A percentile compares a stretch with the other conserved stretches of the same genome.
Evolutionary conservation across 129 eudicot genomes (phyloP).

Genomic region (Tanacetum coccineum): DNA sequence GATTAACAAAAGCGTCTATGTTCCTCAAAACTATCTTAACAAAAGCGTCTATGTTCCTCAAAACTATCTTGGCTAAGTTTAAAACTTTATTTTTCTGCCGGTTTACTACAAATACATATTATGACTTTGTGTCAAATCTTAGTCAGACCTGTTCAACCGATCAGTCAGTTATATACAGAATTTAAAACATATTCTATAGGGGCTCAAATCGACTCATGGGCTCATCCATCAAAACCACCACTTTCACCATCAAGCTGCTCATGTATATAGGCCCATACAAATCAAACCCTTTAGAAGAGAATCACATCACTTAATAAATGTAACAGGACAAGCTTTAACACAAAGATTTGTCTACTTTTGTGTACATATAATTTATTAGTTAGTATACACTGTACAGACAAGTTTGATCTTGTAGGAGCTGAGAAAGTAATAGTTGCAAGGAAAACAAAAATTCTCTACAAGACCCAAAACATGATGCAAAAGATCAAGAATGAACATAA

Average conservation of each 20-base stretch:
- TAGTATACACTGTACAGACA: slow-evolving; percentile 18
- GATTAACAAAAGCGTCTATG: too few relatives aligned
- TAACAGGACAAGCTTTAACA: neutral
- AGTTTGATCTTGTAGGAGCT: slow-evolving; percentile 18
- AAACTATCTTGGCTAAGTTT: too few relatives aligned
- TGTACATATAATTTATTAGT: slow-evolving; percentile 13
- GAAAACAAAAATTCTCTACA: slow-evolving; percentile 16
- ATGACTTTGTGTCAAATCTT: too few relatives aligned
- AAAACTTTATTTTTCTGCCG: too few relatives aligned
- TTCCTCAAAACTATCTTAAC: too few relatives aligned
- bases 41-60: too few relatives aligned
- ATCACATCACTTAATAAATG: neutral
- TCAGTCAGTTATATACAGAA: neutral
- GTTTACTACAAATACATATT: too few relatives aligned
- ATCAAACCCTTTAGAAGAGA: neutral
- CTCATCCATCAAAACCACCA: neutral
- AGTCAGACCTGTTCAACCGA: neutral
- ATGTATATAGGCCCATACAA: neutral
- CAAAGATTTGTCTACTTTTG: neutral
- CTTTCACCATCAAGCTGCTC: neutral
- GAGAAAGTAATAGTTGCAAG: slow-evolving; percentile 14
- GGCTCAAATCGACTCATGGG: neutral
- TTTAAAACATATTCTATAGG: too few relatives aligned
- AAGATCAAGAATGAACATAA: slow-evolving; percentile 21
- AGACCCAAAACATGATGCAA: slow-evolving; percentile 17